Percentiles rank a stretch among this genome's conserved stretches.
phyloP scores from a whole-genome alignment of 2,329 filamentous ascomycete genomes.

The Emmonsiellopsis sp. region DNA sequence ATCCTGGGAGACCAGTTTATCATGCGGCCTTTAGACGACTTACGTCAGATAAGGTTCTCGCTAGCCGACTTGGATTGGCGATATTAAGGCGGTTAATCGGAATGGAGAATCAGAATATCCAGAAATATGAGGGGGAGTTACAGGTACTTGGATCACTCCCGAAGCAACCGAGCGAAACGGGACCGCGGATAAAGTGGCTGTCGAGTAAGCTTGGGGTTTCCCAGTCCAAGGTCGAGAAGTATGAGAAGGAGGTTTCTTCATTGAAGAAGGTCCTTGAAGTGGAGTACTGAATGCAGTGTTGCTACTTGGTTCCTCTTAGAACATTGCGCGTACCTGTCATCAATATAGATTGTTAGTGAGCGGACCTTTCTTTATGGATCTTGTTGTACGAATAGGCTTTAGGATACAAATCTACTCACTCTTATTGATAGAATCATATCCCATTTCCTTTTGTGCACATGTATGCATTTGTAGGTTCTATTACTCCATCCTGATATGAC shows the following conservation, averaged over 20 bases:
- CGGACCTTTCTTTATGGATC: too few relatives aligned
- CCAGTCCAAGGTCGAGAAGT: slow-evolving; percentile 64
- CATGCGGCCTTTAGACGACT: slow-evolving; percentile 70
- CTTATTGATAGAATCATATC: too few relatives aligned
- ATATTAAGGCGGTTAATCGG: slow-evolving; percentile 61
- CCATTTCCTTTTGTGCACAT: too few relatives aligned
- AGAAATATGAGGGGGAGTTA: slow-evolving; percentile 72
- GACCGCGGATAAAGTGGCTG: slow-evolving; percentile 60
- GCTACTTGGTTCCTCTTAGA: background rate
- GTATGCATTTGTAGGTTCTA: too few relatives aligned
- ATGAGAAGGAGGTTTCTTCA: slow-evolving; percentile 61
- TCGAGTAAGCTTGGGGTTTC: slow-evolving; percentile 63
- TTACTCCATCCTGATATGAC: background rate
- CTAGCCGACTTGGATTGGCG: slow-evolving; percentile 63
- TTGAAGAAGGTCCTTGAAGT: slow-evolving; percentile 62
- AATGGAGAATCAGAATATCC: slow-evolving; percentile 64
- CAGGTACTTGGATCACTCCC: slow-evolving; percentile 60
- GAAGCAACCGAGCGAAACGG: slow-evolving; percentile 60
- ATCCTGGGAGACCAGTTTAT: slow-evolving; percentile 77
- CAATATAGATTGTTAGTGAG: too few relatives aligned
- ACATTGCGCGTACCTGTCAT: background rate
- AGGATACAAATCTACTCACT: too few relatives aligned
- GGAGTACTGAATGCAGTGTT: slow-evolving; percentile 34
- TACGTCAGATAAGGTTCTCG: slow-evolving; percentile 61
- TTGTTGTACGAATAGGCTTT: too few relatives aligned